Conservation (phyloP, 164 flowering plant genomes). For the Platanus orientalis region DNA sequence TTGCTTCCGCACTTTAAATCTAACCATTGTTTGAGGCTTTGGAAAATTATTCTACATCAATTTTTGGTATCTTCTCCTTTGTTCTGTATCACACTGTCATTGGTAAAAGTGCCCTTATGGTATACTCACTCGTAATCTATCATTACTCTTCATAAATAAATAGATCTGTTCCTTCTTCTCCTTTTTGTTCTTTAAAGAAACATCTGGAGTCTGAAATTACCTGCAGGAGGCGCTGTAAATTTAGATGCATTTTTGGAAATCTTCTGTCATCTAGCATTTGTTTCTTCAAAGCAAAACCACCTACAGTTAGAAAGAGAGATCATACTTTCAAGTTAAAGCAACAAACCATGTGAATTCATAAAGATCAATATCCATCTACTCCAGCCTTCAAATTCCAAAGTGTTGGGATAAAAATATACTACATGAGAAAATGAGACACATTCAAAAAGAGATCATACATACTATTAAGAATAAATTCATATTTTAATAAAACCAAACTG, state of each 20-base stretch:
- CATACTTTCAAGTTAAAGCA: not conserved
- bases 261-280: constrained; percentile 91
- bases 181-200: not conserved
- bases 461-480: not conserved
- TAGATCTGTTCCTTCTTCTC: too few relatives aligned
- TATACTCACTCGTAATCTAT: too few relatives aligned
- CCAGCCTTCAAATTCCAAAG: too few relatives aligned
- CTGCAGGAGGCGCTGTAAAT: constrained; percentile 93
- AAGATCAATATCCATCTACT: not conserved
- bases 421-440: not conserved
- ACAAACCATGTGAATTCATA: not conserved
- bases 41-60: too few relatives aligned
- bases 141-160: too few relatives aligned
- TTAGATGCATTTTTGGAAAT: constrained; percentile 96
- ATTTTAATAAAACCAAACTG: too few relatives aligned
- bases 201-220: constrained; percentile 24
- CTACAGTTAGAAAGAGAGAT: constrained; percentile 31
- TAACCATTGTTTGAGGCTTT: too few relatives aligned
- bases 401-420: not conserved
- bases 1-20: too few relatives aligned
- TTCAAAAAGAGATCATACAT: not conserved
- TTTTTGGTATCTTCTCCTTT: too few relatives aligned
- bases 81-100: too few relatives aligned
- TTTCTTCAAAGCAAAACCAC: constrained; percentile 86
- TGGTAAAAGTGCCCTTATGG: too few relatives aligned